A percentile compares a stretch with the other conserved stretches of the same genome.
Conservation (phyloP, 2,329 filamentous ascomycete species). For the Zymoseptoria crescenta region DNA sequence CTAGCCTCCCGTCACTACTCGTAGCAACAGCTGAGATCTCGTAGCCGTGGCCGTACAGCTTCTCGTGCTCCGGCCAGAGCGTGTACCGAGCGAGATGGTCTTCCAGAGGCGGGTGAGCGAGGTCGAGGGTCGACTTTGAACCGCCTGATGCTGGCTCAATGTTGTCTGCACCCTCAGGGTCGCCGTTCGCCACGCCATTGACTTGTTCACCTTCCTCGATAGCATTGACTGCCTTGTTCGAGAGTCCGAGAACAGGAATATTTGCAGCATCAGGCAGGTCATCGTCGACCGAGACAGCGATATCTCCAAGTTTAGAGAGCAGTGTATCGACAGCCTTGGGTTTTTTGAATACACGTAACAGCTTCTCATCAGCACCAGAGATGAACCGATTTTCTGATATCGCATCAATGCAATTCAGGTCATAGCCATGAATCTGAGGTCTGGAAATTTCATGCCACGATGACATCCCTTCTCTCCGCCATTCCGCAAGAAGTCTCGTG, state of each 20-base stretch:
- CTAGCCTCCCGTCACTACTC: constrained; percentile 62
- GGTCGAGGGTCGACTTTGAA: constrained; percentile 55
- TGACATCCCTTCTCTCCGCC: constrained; percentile 46
- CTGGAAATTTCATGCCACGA: constrained; percentile 96
- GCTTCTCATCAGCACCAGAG: constrained; percentile 92
- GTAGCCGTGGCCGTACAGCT: constrained; percentile 95
- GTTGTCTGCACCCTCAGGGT: constrained; percentile 46
- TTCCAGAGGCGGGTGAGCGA: constrained; percentile 73
- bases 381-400: constrained; percentile 71
- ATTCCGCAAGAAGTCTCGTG: constrained; percentile 75
- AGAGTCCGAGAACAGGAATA: constrained; percentile 89
- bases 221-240: constrained; percentile 79
- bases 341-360: constrained; percentile 91
- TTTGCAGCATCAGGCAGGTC: constrained; percentile 76
- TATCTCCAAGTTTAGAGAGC: constrained; percentile 21
- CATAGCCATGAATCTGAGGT: constrained; percentile 96
- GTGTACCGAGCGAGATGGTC: constrained; percentile 84
- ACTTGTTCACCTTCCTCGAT: constrained; percentile 28
- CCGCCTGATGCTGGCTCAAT: constrained; percentile 50
- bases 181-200: constrained; percentile 26
- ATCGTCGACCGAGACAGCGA: constrained; percentile 9
- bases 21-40: constrained; percentile 84
- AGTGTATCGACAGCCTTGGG: constrained; percentile 74
- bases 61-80: constrained; percentile 92
- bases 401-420: constrained; percentile 85